Percentiles rank a stretch among this genome's conserved stretches.
phyloP scores from a whole-genome alignment of 1,284 basidiomycete genomes.

The Heterobasidion occidentale region DNA sequence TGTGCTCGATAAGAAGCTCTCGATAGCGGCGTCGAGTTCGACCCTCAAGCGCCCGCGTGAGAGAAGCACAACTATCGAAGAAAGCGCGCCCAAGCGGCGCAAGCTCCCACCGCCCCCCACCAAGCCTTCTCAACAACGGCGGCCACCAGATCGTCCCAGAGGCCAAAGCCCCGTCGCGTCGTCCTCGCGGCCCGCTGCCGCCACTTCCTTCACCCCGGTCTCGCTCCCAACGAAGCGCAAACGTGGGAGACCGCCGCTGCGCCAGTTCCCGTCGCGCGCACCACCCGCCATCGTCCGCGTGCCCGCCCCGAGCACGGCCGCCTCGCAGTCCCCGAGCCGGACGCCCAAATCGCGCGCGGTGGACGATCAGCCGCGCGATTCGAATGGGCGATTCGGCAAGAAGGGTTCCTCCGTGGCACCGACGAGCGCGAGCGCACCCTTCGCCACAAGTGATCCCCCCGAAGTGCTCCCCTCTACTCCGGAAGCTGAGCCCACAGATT shows the following conservation, averaged over 20 bases:
- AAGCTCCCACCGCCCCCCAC: slow-evolving; percentile 4
- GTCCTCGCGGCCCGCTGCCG: not conserved
- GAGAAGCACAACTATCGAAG: slow-evolving; percentile 9
- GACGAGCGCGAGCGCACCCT: slow-evolving; percentile 24
- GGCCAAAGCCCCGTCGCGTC: not conserved
- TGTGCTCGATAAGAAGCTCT: slow-evolving; percentile 46
- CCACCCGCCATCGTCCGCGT: not conserved
- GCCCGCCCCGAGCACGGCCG: slow-evolving; percentile 4
- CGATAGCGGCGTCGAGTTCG: slow-evolving; percentile 18
- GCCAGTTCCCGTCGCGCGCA: slow-evolving; percentile 1
- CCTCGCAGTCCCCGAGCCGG: slow-evolving; percentile 7
- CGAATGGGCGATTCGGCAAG: slow-evolving; percentile 43
- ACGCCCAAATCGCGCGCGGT: slow-evolving; percentile 40
- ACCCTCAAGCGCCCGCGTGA: slow-evolving; percentile 21
- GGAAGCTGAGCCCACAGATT: not conserved
- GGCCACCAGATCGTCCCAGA: not conserved
- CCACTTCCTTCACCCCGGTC: not conserved
- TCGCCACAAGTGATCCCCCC: slow-evolving; percentile 12
- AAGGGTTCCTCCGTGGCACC: slow-evolving; percentile 31
- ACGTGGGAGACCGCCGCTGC: slow-evolving; percentile 15
- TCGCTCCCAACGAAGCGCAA: slow-evolving; percentile 16
- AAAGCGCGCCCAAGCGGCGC: slow-evolving; percentile 6
- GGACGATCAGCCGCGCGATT: slow-evolving; percentile 39
- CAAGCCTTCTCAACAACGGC: slow-evolving; percentile 3
- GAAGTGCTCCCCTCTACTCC: slow-evolving; percentile 12